Evolutionary conservation across 2,329 filamentous ascomycete species (phyloP), one percentile per base, ranked within the genome.

Genomic region (Aureobasidium uvarum): DNA sequence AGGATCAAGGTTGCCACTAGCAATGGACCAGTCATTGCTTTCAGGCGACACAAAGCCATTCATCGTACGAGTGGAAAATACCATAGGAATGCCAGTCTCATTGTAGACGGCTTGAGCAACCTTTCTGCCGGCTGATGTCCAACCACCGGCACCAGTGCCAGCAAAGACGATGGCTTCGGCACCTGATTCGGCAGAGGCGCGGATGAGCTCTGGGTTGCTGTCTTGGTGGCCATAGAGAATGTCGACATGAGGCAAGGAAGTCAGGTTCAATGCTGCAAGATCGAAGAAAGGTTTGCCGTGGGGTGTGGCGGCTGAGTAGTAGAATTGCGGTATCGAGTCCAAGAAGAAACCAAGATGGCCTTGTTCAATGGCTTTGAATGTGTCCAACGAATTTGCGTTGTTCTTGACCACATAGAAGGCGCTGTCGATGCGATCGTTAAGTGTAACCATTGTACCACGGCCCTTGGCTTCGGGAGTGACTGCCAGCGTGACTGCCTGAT

Each of bases 361-460:
- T 69, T 80, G 79, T 74, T 89, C 86, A 16, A 76, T 77, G 1
- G 82, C 80, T 71, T 81, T 82, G 79, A 89, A 89, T 8, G 85
- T 86, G 70, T 88, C 86, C 56, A 87, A 77, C 1, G 82, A 79
- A 75, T 88, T 88, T 58, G 85, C 84, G 70, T 87, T 84, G 38
- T 81, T 85, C 76, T 89, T 89, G 62, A 83, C 84, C 4, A 78
- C 83, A 74, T 84, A 88, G 70, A 81, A 86, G 20, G 84, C 82
- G 23, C 77, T 80, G 5, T 80, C 81, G 69, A 88, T 87, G 65
- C 85, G 82, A 73, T 88, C 86, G 71, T 87, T 88, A 65, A 88
- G 74, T 2, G 84, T 83, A 23, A 87, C 79, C 80, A 89, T 83
- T 18, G 83, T 79, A 46, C 86, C 86, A 1, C 86, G 78, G 60